Conservation (phyloP, 2,329 filamentous ascomycete genomes). For the Didymella pinodella region DNA sequence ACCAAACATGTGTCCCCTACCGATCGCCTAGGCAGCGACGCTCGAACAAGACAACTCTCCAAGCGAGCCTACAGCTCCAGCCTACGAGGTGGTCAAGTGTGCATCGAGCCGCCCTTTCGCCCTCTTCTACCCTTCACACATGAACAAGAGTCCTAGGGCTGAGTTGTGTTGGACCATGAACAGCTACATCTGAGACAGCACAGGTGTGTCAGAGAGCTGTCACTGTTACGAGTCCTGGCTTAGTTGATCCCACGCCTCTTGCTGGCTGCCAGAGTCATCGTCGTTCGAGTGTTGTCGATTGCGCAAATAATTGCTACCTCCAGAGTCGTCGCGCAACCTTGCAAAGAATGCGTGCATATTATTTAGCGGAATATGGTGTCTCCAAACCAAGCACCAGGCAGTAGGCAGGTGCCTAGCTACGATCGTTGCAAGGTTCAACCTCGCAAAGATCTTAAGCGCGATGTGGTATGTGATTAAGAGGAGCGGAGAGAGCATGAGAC, state of each 20-base stretch:
- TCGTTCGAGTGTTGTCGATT: conserved; percentile 24
- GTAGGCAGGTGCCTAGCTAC: conserved; percentile 1
- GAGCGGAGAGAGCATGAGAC: conserved; percentile 28
- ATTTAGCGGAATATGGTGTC: conserved; percentile 1
- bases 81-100: conserved; percentile 30
- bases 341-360: neutral
- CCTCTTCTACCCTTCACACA: conserved; percentile 32
- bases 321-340: neutral
- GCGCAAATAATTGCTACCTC: neutral
- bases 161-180: conserved; percentile 49
- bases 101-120: conserved; percentile 46
- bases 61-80: conserved; percentile 41
- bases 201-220: conserved; percentile 21
- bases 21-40: conserved; percentile 45
- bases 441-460: conserved; percentile 15
- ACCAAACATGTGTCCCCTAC: conserved; percentile 39
- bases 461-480: conserved; percentile 5
- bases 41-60: conserved; percentile 38
- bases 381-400: conserved; percentile 3
- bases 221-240: conserved; percentile 51
- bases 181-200: conserved; percentile 13
- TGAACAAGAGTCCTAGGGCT: conserved; percentile 51
- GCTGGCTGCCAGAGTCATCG: conserved; percentile 42
- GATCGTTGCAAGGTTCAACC: conserved; percentile 5
- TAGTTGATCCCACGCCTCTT: conserved; percentile 50